Conservation (phyloP, 495 filamentous ascomycete genomes). For the Trichocladium uniseriatum region DNA sequence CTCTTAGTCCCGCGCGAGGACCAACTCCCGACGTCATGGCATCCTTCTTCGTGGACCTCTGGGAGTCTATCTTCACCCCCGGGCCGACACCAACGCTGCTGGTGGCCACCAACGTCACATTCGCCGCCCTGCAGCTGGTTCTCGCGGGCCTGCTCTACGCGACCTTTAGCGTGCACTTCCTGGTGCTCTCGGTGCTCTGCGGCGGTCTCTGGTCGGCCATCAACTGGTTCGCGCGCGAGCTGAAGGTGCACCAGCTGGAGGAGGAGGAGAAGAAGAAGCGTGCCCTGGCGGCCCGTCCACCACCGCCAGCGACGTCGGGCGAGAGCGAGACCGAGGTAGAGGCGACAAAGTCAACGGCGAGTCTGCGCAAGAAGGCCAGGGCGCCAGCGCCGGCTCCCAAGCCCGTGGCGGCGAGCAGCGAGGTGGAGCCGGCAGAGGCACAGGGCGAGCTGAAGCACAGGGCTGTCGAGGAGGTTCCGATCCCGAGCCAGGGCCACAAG, state of each 20-base stretch:
- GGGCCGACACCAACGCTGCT: slow-evolving; percentile 81
- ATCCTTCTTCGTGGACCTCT: slow-evolving; percentile 71
- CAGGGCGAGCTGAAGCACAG: slow-evolving; percentile 36
- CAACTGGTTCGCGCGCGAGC: slow-evolving; percentile 90
- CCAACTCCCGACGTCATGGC: slow-evolving; percentile 49
- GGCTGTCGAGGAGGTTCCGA: slow-evolving; percentile 10
- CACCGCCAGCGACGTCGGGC: slow-evolving; percentile 11
- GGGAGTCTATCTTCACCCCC: slow-evolving; percentile 84
- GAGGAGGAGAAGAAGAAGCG: slow-evolving; percentile 48
- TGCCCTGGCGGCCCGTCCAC: slow-evolving; percentile 22
- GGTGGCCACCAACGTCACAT: slow-evolving; percentile 81
- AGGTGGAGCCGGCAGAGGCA: slow-evolving; percentile 30
- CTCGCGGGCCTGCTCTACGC: slow-evolving; percentile 66
- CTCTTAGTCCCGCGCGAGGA: too few relatives aligned
- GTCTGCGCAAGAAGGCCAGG: slow-evolving; percentile 12
- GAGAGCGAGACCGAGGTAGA: slow-evolving; percentile 48
- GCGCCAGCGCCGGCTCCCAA: slow-evolving; percentile 11
- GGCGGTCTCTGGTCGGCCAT: slow-evolving; percentile 83
- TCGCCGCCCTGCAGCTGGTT: slow-evolving; percentile 72
- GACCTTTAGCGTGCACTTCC: slow-evolving; percentile 83
- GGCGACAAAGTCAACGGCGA: slow-evolving; percentile 24
- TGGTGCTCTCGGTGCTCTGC: slow-evolving; percentile 66
- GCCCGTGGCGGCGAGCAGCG: slow-evolving; percentile 26
- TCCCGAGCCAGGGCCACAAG: slow-evolving; percentile 27
- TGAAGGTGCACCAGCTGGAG: slow-evolving; percentile 55